These are phyloP conservation scores for Trichoderma polysporum DNA, from an alignment of 2,329 filamentous ascomycete species.

Conservation along the genomic window DNA sequence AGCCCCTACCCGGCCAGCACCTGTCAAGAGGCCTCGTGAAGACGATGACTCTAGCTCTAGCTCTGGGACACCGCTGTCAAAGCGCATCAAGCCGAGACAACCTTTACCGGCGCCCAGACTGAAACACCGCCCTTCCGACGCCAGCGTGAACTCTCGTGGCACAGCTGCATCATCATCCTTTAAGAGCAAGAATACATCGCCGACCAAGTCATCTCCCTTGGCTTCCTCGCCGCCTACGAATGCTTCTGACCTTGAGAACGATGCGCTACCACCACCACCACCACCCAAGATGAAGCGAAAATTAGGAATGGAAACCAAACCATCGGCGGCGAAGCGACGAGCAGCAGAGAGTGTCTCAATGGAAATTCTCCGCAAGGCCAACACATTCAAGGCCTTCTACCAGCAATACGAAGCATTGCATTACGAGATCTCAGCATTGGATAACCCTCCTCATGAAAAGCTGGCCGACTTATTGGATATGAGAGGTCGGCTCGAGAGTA, in stretches of 20 bases:
- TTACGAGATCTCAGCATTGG: slow-evolving; percentile 50
- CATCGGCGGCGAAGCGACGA: slow-evolving; percentile 32
- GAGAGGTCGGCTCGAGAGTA: slow-evolving; percentile 52
- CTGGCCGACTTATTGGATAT: slow-evolving; percentile 53
- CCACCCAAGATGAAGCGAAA: slow-evolving; percentile 51
- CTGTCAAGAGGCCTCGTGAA: slow-evolving; percentile 53
- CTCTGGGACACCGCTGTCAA: slow-evolving; percentile 57
- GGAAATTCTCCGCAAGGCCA: slow-evolving; percentile 54
- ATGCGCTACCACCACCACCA: slow-evolving; percentile 31
- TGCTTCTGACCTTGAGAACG: slow-evolving; percentile 59
- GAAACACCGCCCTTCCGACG: slow-evolving; percentile 51
- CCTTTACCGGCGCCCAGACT: slow-evolving; percentile 33
- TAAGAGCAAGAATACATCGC: slow-evolving; percentile 56
- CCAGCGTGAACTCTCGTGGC: slow-evolving; percentile 44
- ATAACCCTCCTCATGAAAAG: slow-evolving; percentile 52
- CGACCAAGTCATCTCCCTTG: slow-evolving; percentile 62
- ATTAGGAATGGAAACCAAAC: slow-evolving; percentile 31
- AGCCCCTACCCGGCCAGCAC: slow-evolving; percentile 36
- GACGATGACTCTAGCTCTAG: slow-evolving; percentile 58
- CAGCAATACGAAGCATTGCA: slow-evolving; percentile 58
- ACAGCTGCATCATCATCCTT: slow-evolving; percentile 40
- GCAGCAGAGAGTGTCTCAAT: slow-evolving; percentile 31
- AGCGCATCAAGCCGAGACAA: slow-evolving; percentile 55
- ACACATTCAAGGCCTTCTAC: slow-evolving; percentile 57
- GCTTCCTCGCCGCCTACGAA: slow-evolving; percentile 67